phyloP scores from a whole-genome alignment of 1,139 yeast genomes.

The Geotrichum carabidarum region DNA sequence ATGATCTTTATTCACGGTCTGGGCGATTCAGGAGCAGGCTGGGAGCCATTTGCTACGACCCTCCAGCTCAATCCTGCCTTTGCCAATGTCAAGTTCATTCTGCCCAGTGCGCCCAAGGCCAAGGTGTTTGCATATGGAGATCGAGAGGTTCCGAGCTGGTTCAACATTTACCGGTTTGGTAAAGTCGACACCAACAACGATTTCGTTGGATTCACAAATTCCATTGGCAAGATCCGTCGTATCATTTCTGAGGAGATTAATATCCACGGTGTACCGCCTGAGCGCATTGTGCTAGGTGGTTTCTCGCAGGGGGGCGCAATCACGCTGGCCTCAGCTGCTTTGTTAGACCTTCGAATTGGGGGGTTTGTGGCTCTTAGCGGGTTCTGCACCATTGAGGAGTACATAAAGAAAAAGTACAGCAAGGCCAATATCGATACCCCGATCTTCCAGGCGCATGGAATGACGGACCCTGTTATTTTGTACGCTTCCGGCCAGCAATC shows the following conservation, averaged over 20 bases:
- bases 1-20: slow-evolving; percentile 76
- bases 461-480: slow-evolving; percentile 4
- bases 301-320: slow-evolving; percentile 10
- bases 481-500: slow-evolving; percentile 1
- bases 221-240: neutral
- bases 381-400: slow-evolving; percentile 5
- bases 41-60: slow-evolving; percentile 41
- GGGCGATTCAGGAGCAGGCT: slow-evolving; percentile 80
- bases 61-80: slow-evolving; percentile 2
- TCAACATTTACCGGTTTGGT: slow-evolving; percentile 3
- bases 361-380: slow-evolving; percentile 8
- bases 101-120: slow-evolving; percentile 5
- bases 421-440: slow-evolving; percentile 5
- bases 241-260: slow-evolving; percentile 2
- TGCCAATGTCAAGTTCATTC: slow-evolving; percentile 1
- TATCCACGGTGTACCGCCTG: neutral
- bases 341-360: neutral
- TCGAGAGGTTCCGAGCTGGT: slow-evolving; percentile 7
- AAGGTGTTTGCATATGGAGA: neutral
- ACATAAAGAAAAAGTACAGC: neutral
- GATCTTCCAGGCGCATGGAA: slow-evolving; percentile 7
- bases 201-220: neutral
- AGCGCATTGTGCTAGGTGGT: slow-evolving; percentile 6
- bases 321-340: slow-evolving; percentile 2
- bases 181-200: slow-evolving; percentile 1